Conservation (phyloP, 106 monocot genomes). For the Gastrodia elata region DNA sequence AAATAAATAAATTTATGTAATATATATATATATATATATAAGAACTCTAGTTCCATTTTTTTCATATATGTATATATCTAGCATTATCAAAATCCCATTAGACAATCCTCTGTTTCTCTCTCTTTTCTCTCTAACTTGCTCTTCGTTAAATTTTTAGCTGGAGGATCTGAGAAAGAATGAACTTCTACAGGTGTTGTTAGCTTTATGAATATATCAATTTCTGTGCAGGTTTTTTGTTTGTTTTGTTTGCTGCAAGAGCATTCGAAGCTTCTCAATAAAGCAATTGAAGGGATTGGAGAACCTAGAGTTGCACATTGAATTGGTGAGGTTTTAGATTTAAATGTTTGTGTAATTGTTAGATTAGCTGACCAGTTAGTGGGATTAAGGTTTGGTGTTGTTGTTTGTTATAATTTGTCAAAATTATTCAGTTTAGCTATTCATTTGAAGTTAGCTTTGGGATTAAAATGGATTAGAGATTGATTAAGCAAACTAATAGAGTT, state of each 20-base stretch:
- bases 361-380: no score
- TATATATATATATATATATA: not conserved
- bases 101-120: not conserved
- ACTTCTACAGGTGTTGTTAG: not conserved
- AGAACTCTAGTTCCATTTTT: not conserved
- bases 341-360: no score
- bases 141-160: not conserved
- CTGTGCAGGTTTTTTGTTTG: not conserved
- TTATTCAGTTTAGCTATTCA: no score
- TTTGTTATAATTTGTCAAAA: no score
- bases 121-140: not conserved
- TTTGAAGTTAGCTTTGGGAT: no score
- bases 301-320: not conserved
- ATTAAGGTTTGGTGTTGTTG: no score
- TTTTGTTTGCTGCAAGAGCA: not conserved
- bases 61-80: not conserved
- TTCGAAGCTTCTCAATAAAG: not conserved
- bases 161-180: not conserved
- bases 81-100: not conserved
- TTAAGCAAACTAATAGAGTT: no score
- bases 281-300: not conserved
- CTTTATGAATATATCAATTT: not conserved
- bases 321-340: slow-evolving; percentile 1
- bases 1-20: not conserved
- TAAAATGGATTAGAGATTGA: no score